Percentiles rank a stretch among this genome's conserved stretches.
Evolutionary conservation across 441 rosid genomes (phyloP).

Genomic region (Pelargonium hybrid): DNA sequence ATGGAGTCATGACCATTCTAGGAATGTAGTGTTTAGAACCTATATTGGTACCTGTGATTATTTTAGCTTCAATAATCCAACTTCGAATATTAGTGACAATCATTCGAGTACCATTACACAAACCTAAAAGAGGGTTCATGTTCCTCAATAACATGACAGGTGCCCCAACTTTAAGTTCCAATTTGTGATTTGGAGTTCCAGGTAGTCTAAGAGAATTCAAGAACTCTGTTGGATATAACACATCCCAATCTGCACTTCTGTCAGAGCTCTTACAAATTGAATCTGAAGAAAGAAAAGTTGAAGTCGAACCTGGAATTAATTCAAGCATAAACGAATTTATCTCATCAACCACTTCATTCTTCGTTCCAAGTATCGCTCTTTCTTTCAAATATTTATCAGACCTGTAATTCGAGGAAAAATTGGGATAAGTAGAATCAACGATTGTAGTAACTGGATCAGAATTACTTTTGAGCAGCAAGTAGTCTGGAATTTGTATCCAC

Average conservation of each 20-base stretch:
- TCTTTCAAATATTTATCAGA: background rate
- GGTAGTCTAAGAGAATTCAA: background rate
- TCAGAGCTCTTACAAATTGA: background rate
- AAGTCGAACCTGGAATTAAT: background rate
- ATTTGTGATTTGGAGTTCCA: conserved; percentile 3
- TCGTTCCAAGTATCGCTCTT: background rate
- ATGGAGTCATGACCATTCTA: background rate
- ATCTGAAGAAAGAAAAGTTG: background rate
- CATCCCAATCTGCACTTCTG: background rate
- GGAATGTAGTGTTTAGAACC: conserved; percentile 6
- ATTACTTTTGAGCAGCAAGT: background rate
- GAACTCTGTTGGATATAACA: background rate
- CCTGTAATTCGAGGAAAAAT: background rate
- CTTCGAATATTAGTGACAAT: background rate
- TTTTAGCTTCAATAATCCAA: background rate
- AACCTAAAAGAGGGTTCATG: background rate
- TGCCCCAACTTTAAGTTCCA: background rate
- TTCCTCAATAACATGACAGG: conserved; percentile 10
- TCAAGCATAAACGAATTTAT: background rate
- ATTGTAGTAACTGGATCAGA: background rate
- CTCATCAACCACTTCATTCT: conserved; percentile 4
- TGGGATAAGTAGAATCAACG: background rate
- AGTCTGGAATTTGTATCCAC: background rate
- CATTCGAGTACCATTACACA: conserved; percentile 13
- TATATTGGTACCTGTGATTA: background rate